Evolutionary conservation across 495 filamentous ascomycete species (phyloP), one percentile per base, ranked within the genome.

Genomic region (Penicillium samsonianum): DNA sequence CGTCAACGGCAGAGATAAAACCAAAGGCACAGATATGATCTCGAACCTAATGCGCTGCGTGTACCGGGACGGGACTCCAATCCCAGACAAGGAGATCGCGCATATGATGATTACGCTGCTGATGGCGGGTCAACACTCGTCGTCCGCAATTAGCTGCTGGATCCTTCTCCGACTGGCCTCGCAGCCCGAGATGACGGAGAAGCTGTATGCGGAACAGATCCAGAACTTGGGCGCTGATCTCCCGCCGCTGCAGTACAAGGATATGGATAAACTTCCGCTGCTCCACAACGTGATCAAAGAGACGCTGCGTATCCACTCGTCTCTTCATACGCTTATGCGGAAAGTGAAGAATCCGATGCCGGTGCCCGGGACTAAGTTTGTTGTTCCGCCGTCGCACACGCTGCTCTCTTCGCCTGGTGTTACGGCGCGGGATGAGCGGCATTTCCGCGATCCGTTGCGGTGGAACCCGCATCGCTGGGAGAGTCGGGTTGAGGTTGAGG

Each of bases 381-480:
- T 89, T 35, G 83, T 98, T 61, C 92, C 92, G 6, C 80, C 85
- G 1, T 79, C 74, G 40, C 90, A 94, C 74, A 80, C 81, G 23
- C 81, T 98, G 20, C 86, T 98, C 47, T 85, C 91, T 8, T 88
- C 92, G 11, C 90, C 92, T 0, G 90, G 90, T 19, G 85, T 92
- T 43, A 90, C 87, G 11, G 82, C 86, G 28, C 79, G 85, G 9
- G 87, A 87, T 56, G 71, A 81, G 14, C 74, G 80, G 54, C 88
- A 90, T 75, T 98, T 98, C 78, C 87, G 89, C 30, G 82, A 96
- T 62, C 86, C 94, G 0, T 75, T 84, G 50, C 60, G 69, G 6
- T 98, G 92, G 89, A 90, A 98, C 64, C 91, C 93, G 25, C 87
- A 89, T 64, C 87, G 94, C 19, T 98, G 94, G 94, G 86, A 90